These are phyloP conservation scores for Sechiopsis laciniata DNA, from an alignment of 306 rosid genomes.

Conservation along the genomic window DNA sequence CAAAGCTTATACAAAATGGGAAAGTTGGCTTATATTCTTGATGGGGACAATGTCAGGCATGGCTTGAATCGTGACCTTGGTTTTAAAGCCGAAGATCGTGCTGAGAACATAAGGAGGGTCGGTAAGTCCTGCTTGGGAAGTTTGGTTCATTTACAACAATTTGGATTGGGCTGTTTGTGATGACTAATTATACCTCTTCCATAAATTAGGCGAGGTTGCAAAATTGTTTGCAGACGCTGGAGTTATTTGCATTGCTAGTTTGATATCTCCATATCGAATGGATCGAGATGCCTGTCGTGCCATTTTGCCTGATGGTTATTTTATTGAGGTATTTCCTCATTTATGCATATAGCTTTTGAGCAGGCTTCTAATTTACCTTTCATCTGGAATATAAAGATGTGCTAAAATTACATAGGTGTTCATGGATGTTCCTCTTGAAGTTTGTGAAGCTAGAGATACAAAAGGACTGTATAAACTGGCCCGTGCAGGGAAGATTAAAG, in stretches of 20 bases:
- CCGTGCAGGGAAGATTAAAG: constrained; percentile 66
- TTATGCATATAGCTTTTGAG: constrained; percentile 1
- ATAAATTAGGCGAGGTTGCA: constrained; percentile 77
- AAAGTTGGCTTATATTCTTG: constrained; percentile 72
- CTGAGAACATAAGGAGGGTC: constrained; percentile 90
- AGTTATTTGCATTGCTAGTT: constrained; percentile 74
- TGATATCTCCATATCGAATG: constrained; percentile 75
- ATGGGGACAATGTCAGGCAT: constrained; percentile 95
- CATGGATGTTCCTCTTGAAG: constrained; percentile 72
- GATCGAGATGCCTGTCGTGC: constrained; percentile 89
- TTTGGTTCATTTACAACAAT: background rate
- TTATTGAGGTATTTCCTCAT: constrained; percentile 57
- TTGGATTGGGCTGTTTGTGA: background rate
- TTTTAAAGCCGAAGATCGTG: constrained; percentile 89
- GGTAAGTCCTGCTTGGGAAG: constrained; percentile 39
- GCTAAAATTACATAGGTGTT: constrained; percentile 62
- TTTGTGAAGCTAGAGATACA: constrained; percentile 90
- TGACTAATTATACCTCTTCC: constrained; percentile 7
- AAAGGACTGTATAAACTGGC: constrained; percentile 73
- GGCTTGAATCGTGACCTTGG: constrained; percentile 81
- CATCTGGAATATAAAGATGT: background rate
- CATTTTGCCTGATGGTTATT: constrained; percentile 68
- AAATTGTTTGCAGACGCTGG: constrained; percentile 92
- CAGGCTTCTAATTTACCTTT: background rate
- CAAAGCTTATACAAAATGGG: constrained; percentile 61